phyloP scores from a whole-genome alignment of 2,329 filamentous ascomycete species.

The Colletotrichum sp. region DNA sequence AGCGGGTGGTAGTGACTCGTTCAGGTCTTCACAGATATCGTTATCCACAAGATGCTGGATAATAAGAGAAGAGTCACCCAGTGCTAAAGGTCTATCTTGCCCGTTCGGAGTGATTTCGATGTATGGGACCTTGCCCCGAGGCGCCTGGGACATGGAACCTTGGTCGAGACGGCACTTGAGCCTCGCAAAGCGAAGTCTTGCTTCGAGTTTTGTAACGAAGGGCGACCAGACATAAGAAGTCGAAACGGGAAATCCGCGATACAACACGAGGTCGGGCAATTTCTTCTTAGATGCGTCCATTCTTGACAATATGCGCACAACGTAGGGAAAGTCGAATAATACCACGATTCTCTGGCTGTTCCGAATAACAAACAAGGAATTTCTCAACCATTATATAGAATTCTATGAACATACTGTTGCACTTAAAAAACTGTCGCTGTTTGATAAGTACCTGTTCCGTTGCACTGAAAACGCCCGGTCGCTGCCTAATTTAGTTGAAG shows the following conservation, averaged over 20 bases:
- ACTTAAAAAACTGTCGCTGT: neutral
- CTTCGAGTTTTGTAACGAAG: conserved; percentile 67
- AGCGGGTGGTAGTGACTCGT: conserved; percentile 40
- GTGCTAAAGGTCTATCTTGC: conserved; percentile 26
- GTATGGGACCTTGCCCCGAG: neutral
- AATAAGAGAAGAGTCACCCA: conserved; percentile 64
- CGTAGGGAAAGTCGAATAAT: neutral
- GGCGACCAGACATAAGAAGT: conserved; percentile 59
- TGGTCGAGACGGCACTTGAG: conserved; percentile 48
- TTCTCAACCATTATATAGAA: neutral
- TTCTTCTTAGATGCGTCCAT: neutral
- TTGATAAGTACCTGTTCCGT: neutral
- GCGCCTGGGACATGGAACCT: neutral
- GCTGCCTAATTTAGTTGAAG: neutral
- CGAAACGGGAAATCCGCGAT: neutral
- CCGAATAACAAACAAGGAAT: neutral
- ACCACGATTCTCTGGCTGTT: neutral
- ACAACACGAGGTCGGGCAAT: neutral
- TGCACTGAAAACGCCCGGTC: neutral
- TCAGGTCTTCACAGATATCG: conserved; percentile 53
- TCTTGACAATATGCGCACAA: neutral
- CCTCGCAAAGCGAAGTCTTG: conserved; percentile 59
- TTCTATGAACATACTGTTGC: neutral
- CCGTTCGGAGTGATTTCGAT: conserved; percentile 26
- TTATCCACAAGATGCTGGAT: conserved; percentile 45